Conservation (phyloP, 192 early-diverging fungal genomes). For the Dissophora globulifera region DNA sequence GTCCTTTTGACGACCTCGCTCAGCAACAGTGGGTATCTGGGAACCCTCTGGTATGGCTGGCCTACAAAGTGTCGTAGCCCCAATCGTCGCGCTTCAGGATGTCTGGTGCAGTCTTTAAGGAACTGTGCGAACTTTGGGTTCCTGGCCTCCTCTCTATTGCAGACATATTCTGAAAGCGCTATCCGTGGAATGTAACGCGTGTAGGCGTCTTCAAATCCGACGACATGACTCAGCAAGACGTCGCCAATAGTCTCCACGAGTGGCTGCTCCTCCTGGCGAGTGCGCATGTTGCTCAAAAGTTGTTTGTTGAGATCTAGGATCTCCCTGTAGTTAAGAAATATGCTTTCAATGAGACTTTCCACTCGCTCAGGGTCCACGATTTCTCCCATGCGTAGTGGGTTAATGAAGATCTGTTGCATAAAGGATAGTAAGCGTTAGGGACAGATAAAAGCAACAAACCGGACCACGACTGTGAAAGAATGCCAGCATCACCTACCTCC, state of each 20-base stretch:
- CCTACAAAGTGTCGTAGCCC: slow-evolving; percentile 48
- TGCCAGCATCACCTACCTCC: slow-evolving; percentile 62
- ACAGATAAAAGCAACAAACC: background rate
- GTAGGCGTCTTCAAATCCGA: slow-evolving; percentile 74
- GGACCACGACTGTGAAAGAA: background rate
- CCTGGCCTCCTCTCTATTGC: slow-evolving; percentile 73
- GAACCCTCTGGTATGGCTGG: slow-evolving; percentile 78
- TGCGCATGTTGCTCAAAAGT: slow-evolving; percentile 64
- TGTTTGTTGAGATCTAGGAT: slow-evolving; percentile 66
- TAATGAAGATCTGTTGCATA: slow-evolving; percentile 29
- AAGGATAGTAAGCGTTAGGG: background rate
- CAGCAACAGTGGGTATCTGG: slow-evolving; percentile 81
- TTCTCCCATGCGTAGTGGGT: slow-evolving; percentile 18
- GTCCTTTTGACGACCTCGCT: slow-evolving; percentile 76
- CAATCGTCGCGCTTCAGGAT: slow-evolving; percentile 43
- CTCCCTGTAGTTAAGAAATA: slow-evolving; percentile 77
- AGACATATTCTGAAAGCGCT: slow-evolving; percentile 74
- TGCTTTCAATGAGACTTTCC: slow-evolving; percentile 70
- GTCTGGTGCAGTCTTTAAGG: slow-evolving; percentile 64
- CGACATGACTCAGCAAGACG: slow-evolving; percentile 72
- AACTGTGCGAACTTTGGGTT: slow-evolving; percentile 79
- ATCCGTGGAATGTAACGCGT: slow-evolving; percentile 85
- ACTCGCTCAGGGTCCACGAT: slow-evolving; percentile 30
- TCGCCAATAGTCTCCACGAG: slow-evolving; percentile 88
- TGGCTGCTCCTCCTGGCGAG: slow-evolving; percentile 70